These are phyloP conservation scores for Daldinia sp. DNA, from an alignment of 2,329 filamentous ascomycete genomes.

Conservation along the genomic window DNA sequence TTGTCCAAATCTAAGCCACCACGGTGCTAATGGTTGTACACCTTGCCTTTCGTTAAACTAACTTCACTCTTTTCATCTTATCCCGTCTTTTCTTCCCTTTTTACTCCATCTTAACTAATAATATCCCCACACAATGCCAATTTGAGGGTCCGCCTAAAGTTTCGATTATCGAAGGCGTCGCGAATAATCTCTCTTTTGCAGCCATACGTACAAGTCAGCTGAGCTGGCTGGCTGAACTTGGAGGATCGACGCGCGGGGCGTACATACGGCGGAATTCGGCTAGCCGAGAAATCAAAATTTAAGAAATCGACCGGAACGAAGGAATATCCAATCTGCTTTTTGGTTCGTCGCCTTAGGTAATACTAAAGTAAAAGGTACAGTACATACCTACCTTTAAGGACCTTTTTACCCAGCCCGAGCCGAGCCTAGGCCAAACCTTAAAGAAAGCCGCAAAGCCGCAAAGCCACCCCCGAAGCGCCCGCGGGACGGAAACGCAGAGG, in stretches of 20 bases:
- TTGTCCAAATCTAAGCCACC: background rate
- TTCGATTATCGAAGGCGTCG: background rate
- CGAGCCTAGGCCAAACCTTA: too few relatives aligned
- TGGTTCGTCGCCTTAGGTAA: background rate
- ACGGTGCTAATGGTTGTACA: background rate
- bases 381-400: too few relatives aligned
- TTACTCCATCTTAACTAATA: background rate
- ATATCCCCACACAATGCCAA: background rate
- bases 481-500: constrained; percentile 19
- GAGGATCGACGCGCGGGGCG: constrained; percentile 28
- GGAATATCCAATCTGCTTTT: background rate
- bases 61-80: constrained; percentile 1
- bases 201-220: constrained; percentile 9
- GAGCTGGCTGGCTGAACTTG: constrained; percentile 25
- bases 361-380: too few relatives aligned
- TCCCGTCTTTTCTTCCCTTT: background rate
- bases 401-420: background rate
- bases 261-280: background rate
- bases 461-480: constrained; percentile 2
- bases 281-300: background rate
- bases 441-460: too few relatives aligned
- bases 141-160: constrained; percentile 5
- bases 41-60: background rate
- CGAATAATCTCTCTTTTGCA: constrained; percentile 4
- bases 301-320: background rate